Conservation (phyloP, 2,329 filamentous ascomycete genomes). For the Colletotrichum simmondsii region DNA sequence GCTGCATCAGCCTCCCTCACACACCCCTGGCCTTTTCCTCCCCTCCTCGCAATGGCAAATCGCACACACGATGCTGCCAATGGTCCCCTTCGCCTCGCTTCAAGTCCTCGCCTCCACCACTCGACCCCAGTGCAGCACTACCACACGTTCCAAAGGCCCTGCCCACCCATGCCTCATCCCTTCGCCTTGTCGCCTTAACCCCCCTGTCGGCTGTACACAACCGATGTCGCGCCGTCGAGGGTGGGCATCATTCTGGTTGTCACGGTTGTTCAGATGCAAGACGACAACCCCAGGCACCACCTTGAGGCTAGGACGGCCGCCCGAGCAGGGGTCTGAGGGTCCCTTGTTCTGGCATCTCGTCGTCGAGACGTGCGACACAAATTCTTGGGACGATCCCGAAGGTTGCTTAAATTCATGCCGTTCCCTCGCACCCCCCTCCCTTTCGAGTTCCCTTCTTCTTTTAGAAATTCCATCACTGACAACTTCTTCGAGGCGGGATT, state of each 20-base stretch:
- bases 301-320: constrained; percentile 15
- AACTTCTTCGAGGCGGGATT: constrained; percentile 31
- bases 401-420: constrained; percentile 56
- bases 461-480: constrained; percentile 11
- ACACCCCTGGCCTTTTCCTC: background rate
- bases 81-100: background rate
- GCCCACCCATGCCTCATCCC: constrained; percentile 22
- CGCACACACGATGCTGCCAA: constrained; percentile 9
- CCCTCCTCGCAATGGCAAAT: constrained; percentile 1
- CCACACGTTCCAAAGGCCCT: background rate
- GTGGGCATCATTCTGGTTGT: background rate
- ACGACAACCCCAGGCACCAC: background rate
- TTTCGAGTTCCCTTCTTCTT: constrained; percentile 41
- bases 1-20: constrained; percentile 33
- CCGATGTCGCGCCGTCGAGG: constrained; percentile 10
- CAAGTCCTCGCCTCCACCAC: background rate
- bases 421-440: constrained; percentile 39
- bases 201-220: background rate
- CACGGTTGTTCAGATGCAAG: constrained; percentile 25
- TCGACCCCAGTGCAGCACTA: background rate
- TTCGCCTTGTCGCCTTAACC: background rate
- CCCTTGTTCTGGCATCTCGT: constrained; percentile 29
- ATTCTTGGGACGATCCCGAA: constrained; percentile 48
- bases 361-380: background rate
- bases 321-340: constrained; percentile 42